These are phyloP conservation scores for Nymphaea colorata DNA, from an alignment of 164 flowering plant species.

Conservation along the genomic window DNA sequence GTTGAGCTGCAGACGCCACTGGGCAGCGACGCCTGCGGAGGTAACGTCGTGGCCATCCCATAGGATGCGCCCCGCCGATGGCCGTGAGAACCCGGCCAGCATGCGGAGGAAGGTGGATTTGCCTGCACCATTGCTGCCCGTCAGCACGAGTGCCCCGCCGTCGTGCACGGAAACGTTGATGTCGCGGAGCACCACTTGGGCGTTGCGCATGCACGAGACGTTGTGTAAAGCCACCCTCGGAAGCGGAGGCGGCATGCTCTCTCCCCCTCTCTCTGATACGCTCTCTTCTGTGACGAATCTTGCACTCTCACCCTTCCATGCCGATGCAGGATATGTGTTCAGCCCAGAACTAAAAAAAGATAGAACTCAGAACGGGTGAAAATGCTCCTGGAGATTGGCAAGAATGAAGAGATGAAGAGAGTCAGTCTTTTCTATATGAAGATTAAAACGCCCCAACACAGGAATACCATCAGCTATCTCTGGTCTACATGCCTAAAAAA, in stretches of 20 bases:
- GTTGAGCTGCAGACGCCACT: slow-evolving; percentile 84
- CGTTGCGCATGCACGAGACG: slow-evolving; percentile 91
- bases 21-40: slow-evolving; percentile 62
- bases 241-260: slow-evolving; percentile 27
- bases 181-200: slow-evolving; percentile 63
- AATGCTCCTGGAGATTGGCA: too few species aligned
- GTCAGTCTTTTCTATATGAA: too few species aligned
- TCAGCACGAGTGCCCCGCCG: slow-evolving; percentile 74
- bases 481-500: too few species aligned
- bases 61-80: slow-evolving; percentile 80
- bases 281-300: too few species aligned
- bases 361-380: too few species aligned
- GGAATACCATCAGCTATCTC: too few species aligned
- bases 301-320: too few species aligned
- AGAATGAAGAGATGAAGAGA: too few species aligned
- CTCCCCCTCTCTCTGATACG: background rate
- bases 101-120: slow-evolving; percentile 79
- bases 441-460: too few species aligned
- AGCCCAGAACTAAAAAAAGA: too few species aligned
- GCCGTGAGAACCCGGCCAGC: slow-evolving; percentile 78
- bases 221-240: slow-evolving; percentile 72
- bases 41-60: slow-evolving; percentile 90
- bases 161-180: slow-evolving; percentile 69
- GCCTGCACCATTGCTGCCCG: slow-evolving; percentile 82
- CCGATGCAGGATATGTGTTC: too few species aligned